Evolutionary conservation across 208 protist genomes (phyloP).

Genomic region (Wallacemonas sp.): DNA sequence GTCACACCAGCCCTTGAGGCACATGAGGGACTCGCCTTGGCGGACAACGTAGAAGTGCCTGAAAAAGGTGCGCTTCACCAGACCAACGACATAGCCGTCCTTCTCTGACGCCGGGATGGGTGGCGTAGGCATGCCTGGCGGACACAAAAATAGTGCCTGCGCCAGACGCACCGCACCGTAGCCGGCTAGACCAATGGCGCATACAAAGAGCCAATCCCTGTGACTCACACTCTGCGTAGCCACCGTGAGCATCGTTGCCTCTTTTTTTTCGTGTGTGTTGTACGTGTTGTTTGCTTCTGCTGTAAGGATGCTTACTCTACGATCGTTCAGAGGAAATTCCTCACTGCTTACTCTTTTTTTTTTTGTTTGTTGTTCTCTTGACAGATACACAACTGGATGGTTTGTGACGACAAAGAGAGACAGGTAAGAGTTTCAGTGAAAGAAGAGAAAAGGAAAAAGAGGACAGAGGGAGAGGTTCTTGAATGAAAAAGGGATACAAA

Average conservation of each 20-base stretch:
- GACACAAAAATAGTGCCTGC: constrained; percentile 27
- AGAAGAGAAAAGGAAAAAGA: too few species aligned
- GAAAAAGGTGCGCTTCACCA: constrained; percentile 52
- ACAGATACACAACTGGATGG: constrained; percentile 25
- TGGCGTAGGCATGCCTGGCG: constrained; percentile 44
- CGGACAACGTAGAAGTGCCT: constrained; percentile 60
- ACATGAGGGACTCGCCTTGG: constrained; percentile 42
- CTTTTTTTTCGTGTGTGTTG: constrained; percentile 14
- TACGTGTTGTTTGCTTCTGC: too few species aligned
- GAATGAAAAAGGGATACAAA: too few species aligned
- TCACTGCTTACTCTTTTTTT: background rate
- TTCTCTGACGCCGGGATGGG: constrained; percentile 35
- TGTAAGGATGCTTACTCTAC: too few species aligned
- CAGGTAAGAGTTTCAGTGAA: too few species aligned
- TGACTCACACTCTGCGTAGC: background rate
- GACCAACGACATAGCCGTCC: constrained; percentile 32
- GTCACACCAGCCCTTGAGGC: constrained; percentile 39
- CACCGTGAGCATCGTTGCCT: too few species aligned
- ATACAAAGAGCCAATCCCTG: constrained; percentile 4
- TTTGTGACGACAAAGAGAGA: too few species aligned
- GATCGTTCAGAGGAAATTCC: background rate
- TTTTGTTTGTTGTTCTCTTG: constrained; percentile 19
- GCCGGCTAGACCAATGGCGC: constrained; percentile 14
- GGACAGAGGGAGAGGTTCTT: too few species aligned
- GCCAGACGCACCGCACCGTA: constrained; percentile 25